Conservation (phyloP, 1,284 basidiomycete species). For the Moniliophthora roreri region DNA sequence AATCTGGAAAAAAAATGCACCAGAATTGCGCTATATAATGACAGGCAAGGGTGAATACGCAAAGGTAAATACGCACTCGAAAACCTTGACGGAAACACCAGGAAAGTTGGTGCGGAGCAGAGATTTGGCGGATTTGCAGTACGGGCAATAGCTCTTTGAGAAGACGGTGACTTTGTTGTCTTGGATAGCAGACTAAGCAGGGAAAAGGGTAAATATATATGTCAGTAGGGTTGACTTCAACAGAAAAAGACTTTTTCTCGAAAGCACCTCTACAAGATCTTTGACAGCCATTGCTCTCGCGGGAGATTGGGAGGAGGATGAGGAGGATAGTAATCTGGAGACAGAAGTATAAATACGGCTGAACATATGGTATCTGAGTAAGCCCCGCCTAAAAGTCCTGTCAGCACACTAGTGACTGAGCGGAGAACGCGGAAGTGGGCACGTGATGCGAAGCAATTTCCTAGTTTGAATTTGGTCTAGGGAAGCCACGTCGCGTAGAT, state of each 20-base stretch:
- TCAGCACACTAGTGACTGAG: too few species aligned
- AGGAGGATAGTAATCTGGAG: too few species aligned
- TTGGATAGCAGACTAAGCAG: conserved; percentile 9
- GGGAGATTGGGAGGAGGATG: too few species aligned
- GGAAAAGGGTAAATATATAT: too few species aligned
- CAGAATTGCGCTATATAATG: background rate
- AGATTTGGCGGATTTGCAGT: conserved; percentile 57
- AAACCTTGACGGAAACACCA: conserved; percentile 45
- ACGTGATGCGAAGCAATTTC: background rate
- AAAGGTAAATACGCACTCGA: conserved; percentile 50
- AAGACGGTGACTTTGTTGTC: conserved; percentile 67
- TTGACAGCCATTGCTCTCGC: background rate
- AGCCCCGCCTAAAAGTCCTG: too few species aligned
- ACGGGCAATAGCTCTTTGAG: conserved; percentile 68
- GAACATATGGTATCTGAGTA: too few species aligned
- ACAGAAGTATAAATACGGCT: too few species aligned
- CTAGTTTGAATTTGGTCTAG: background rate
- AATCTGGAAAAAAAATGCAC: conserved; percentile 27
- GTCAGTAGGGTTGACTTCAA: background rate
- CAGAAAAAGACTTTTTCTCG: background rate
- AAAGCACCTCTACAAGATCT: conserved; percentile 9
- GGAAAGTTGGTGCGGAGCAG: conserved; percentile 53
- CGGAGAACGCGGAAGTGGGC: too few species aligned
- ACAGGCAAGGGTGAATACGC: background rate
- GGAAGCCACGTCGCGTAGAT: background rate